Conservation (phyloP, 106 monocot species). For the Phalaenopsis equestris region DNA sequence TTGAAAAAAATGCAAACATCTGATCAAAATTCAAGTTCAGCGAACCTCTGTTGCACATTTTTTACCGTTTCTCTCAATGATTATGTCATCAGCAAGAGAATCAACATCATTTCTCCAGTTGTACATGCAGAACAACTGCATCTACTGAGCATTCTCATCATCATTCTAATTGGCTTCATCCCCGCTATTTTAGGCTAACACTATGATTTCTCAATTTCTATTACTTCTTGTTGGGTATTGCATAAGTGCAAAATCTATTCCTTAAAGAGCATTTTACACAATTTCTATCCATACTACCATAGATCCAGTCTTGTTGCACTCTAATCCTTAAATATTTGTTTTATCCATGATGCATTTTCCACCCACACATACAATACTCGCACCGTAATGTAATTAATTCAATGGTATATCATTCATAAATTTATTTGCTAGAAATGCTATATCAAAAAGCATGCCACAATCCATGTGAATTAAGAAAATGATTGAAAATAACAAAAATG, state of each 20-base stretch:
- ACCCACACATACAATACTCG: neutral
- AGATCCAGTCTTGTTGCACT: neutral
- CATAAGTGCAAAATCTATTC: neutral
- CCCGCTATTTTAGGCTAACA: neutral
- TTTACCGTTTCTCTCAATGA: no score
- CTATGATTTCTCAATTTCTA: neutral
- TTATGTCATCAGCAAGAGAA: no score
- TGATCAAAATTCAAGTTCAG: no score
- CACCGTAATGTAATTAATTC: no score
- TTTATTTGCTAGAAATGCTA: neutral
- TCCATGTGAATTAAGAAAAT: neutral
- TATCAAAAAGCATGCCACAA: neutral
- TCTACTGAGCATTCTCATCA: neutral
- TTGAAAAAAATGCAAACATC: no score
- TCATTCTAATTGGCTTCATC: neutral
- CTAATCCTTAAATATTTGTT: neutral
- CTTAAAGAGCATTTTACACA: neutral
- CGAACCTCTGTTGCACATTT: no score
- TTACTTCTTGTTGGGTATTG: neutral
- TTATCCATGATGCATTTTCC: neutral
- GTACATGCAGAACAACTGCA: neutral
- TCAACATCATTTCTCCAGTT: neutral
- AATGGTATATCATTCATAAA: neutral
- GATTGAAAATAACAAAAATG: neutral
- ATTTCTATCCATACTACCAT: neutral